Evolutionary conservation across 2,329 filamentous ascomycete species (phyloP).

Genomic region (Graphilbum fragrans): DNA sequence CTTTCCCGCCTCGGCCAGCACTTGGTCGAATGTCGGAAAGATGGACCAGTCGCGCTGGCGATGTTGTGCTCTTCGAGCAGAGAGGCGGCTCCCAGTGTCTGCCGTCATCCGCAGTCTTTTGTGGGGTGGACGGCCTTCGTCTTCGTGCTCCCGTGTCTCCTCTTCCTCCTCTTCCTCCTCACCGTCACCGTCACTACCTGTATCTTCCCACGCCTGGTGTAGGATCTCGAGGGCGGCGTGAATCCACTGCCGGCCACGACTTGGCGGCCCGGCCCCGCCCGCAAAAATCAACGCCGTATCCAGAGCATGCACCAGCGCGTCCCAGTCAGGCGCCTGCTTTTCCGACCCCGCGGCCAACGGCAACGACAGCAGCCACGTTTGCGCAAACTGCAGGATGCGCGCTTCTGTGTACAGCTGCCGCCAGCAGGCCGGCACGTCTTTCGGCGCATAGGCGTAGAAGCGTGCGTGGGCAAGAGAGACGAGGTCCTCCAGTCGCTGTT

Average conservation of each 20-base stretch:
- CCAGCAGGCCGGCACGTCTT: slow-evolving; percentile 56
- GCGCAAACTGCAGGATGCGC: slow-evolving; percentile 48
- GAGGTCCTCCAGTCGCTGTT: slow-evolving; percentile 41
- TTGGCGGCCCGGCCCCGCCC: slow-evolving; percentile 40
- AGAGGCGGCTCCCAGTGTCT: no score
- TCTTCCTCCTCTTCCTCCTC: slow-evolving; percentile 1
- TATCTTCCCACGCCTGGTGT: slow-evolving; percentile 14
- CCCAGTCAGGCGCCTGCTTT: slow-evolving; percentile 20
- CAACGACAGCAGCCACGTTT: slow-evolving; percentile 2
- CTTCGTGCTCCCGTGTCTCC: neutral
- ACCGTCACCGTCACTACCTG: neutral
- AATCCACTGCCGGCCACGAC: slow-evolving; percentile 38
- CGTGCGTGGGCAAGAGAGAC: slow-evolving; percentile 48
- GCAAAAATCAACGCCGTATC: slow-evolving; percentile 70
- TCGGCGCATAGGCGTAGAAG: slow-evolving; percentile 59
- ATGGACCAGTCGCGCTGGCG: neutral
- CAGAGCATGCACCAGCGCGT: slow-evolving; percentile 49
- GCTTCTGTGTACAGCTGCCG: slow-evolving; percentile 60
- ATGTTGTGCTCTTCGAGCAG: neutral
- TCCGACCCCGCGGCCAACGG: neutral
- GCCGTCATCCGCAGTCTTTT: slow-evolving; percentile 10
- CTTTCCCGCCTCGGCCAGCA: neutral
- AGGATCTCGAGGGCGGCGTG: slow-evolving; percentile 36
- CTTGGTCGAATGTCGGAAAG: slow-evolving; percentile 1
- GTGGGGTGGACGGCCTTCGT: neutral